Evolutionary conservation across 805 yeast genomes (phyloP).

Genomic region (Maudiozyma turicensis): DNA sequence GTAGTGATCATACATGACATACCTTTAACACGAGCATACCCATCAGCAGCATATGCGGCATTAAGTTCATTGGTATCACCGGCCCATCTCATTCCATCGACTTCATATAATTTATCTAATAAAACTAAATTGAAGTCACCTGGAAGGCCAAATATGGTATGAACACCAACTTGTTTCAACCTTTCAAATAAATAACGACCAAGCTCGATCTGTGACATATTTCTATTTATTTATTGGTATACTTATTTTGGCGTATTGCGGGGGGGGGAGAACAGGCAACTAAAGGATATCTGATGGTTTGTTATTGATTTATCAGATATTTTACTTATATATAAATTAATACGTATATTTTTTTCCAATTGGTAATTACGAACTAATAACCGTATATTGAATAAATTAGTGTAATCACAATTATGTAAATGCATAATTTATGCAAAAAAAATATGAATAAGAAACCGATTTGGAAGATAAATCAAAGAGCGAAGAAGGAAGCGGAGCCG

Average conservation of each 20-base stretch:
- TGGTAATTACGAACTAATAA: not conserved
- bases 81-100: conserved; percentile 70
- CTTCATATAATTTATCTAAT: conserved; percentile 62
- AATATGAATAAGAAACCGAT: not conserved
- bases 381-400: not conserved
- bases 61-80: conserved; percentile 85
- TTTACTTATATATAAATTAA: not conserved
- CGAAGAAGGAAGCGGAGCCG: not conserved
- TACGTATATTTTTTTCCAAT: not conserved
- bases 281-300: too few species aligned
- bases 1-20: conserved; percentile 67
- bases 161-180: conserved; percentile 57
- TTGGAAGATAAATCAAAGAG: not conserved
- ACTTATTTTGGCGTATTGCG: not conserved
- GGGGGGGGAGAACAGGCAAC: not conserved
- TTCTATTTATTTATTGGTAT: not conserved
- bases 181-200: conserved; percentile 74
- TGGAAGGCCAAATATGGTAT: conserved; percentile 69
- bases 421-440: not conserved
- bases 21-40: conserved; percentile 73
- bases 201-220: conserved; percentile 41
- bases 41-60: conserved; percentile 77
- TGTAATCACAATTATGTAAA: not conserved
- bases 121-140: conserved; percentile 70
- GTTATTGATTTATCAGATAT: too few species aligned